These are phyloP conservation scores for Fomitopsis schrenkii DNA, from an alignment of 1,284 basidiomycete genomes.

Conservation along the genomic window DNA sequence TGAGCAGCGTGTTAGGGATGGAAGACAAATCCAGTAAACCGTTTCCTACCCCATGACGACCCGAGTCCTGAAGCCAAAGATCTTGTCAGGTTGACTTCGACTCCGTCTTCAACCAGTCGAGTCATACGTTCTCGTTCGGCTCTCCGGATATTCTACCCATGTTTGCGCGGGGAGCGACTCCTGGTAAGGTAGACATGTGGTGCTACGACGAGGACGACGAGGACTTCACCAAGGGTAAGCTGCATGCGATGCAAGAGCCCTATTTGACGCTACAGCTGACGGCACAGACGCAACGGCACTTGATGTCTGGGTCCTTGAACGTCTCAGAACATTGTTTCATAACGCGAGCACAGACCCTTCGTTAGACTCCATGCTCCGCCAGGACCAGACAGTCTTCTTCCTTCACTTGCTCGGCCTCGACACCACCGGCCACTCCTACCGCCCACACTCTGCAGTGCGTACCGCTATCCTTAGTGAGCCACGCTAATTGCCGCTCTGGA, in stretches of 20 bases:
- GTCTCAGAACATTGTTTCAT: conserved; percentile 53
- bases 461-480: background rate
- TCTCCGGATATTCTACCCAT: conserved; percentile 90
- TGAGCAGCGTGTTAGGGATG: conserved; percentile 53
- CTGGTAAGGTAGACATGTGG: conserved; percentile 73
- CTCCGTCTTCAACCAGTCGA: conserved; percentile 85
- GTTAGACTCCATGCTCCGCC: conserved; percentile 48
- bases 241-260: background rate
- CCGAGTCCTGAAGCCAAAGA: background rate
- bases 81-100: conserved; percentile 72
- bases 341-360: conserved; percentile 54
- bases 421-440: conserved; percentile 85
- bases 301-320: conserved; percentile 79
- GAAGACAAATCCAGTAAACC: conserved; percentile 81
- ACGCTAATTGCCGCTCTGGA: background rate
- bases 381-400: conserved; percentile 73
- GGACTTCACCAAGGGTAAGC: conserved; percentile 77
- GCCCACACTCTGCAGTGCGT: conserved; percentile 73
- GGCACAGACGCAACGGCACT: conserved; percentile 73
- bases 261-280: background rate
- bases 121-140: conserved; percentile 79
- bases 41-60: background rate
- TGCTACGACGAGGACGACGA: conserved; percentile 77
- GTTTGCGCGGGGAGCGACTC: conserved; percentile 74
- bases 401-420: conserved; percentile 84